These are phyloP conservation scores for Filobasidium wieringae DNA, from an alignment of 768 basidiomycete species.

Conservation along the genomic window DNA sequence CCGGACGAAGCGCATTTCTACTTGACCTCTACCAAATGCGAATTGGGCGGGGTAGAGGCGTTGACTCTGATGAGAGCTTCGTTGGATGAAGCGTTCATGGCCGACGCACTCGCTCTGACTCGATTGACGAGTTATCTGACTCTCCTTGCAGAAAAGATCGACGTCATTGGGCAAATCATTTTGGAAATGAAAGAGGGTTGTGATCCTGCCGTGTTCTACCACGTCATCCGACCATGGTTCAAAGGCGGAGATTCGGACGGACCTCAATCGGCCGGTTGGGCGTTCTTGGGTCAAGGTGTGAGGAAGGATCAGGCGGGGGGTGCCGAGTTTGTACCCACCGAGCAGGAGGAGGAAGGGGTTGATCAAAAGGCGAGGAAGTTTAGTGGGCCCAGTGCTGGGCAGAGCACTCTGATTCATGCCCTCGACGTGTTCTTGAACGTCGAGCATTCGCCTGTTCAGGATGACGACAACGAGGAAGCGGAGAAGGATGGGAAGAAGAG, in stretches of 20 bases:
- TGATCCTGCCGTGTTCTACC: constrained; percentile 69
- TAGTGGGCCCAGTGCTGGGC: constrained; percentile 85
- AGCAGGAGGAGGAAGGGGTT: not conserved
- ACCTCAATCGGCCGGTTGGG: constrained; percentile 38
- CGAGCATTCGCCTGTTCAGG: constrained; percentile 41
- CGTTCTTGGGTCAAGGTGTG: constrained; percentile 53
- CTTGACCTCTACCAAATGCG: constrained; percentile 71
- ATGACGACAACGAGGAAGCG: too few relatives aligned
- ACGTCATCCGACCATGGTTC: constrained; percentile 84
- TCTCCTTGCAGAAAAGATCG: constrained; percentile 54
- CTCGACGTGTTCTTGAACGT: constrained; percentile 38
- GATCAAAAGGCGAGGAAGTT: constrained; percentile 39
- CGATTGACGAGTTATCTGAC: constrained; percentile 58
- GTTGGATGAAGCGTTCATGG: constrained; percentile 81
- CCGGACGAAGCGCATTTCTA: constrained; percentile 78
- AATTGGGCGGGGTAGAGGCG: constrained; percentile 70
- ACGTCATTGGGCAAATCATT: constrained; percentile 53
- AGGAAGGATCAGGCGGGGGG: constrained; percentile 33
- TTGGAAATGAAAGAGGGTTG: constrained; percentile 57
- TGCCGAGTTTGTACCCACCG: constrained; percentile 20
- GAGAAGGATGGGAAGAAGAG: not conserved
- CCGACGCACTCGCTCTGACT: constrained; percentile 53
- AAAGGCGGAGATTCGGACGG: constrained; percentile 59
- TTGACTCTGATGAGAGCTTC: constrained; percentile 72
- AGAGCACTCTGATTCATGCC: constrained; percentile 67